Base-by-base conservation (phyloP, 371 early-diverging fungal species). In the Mycotypha africana region DNA sequence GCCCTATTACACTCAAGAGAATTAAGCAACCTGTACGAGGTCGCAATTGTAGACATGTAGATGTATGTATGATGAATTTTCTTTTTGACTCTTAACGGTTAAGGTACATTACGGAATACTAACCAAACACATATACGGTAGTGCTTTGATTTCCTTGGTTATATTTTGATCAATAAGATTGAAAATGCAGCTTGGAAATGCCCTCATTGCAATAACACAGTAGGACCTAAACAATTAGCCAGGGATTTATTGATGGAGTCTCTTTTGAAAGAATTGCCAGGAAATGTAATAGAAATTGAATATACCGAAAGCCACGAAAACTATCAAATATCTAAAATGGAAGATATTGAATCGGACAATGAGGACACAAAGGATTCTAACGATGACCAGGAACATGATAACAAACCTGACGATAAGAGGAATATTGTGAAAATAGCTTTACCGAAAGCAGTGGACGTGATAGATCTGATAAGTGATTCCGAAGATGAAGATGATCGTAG, bases 61-160 rank as follows among this genome's bases (percentile, higher is more conserved):
- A 63, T 26, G 68, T 63, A 63, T 54, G 58, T 37, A 20, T 16
- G 28, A 14, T 22, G 23, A 26, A 30, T 16, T 38, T 28, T 14
- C 15, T 24, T 11, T 24, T 3, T 39, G 25, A 31, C 30, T 26
- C 1, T 20, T 45, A 24, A 16, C n/a, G n/a, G n/a, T n/a, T n/a
- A n/a, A n/a, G n/a, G n/a, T n/a, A n/a, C n/a, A n/a, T n/a, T n/a
- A n/a, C n/a, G n/a, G n/a, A n/a, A n/a, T n/a, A n/a, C n/a, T n/a
- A n/a, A n/a, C n/a, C n/a, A n/a, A n/a, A n/a, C n/a, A n/a, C n/a
- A n/a, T n/a, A n/a, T 8, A 12, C 28, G 9, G 7, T 42, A 72
- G 73, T 68, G 67, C 25, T 73, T 73, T 51, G 73, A 73, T 35
- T 25, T 73, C 10, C 8, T 25, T 1, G 48, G 51, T 0, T 73